Conservation (phyloP, 306 rosid species). For the Benincasa hispida region DNA sequence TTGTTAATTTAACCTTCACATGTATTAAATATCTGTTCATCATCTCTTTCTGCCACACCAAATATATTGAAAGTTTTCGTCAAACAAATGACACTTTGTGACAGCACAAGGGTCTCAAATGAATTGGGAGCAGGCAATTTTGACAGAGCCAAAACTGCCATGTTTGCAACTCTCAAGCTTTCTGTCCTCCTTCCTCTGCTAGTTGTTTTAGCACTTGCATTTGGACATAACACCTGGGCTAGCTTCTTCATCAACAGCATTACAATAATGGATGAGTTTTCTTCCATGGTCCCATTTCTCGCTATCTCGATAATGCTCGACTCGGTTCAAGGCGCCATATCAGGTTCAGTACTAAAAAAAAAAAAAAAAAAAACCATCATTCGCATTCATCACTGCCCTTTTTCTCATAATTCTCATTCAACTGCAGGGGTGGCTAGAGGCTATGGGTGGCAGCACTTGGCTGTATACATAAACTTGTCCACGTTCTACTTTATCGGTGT, state of each 20-base stretch:
- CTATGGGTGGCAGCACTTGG: slow-evolving; percentile 70
- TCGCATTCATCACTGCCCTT: neutral
- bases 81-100: neutral
- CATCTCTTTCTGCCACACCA: neutral
- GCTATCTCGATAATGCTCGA: slow-evolving; percentile 47
- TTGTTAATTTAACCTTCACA: neutral
- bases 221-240: slow-evolving; percentile 53
- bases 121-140: slow-evolving; percentile 21
- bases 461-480: slow-evolving; percentile 43
- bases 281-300: slow-evolving; percentile 58
- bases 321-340: slow-evolving; percentile 61
- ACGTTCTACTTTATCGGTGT: slow-evolving; percentile 57
- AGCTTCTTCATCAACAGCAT: slow-evolving; percentile 32
- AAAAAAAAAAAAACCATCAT: neutral
- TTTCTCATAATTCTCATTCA: neutral
- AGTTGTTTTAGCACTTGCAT: slow-evolving; percentile 31
- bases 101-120: slow-evolving; percentile 58
- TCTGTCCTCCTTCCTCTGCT: slow-evolving; percentile 36
- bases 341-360: slow-evolving; percentile 30
- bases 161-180: slow-evolving; percentile 56
- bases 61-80: neutral
- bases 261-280: slow-evolving; percentile 30
- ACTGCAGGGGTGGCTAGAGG: slow-evolving; percentile 72
- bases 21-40: neutral
- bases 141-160: slow-evolving; percentile 44